Conservation (phyloP, 176 grass and related monocot genomes). For the Tillandsia fasciculata region DNA sequence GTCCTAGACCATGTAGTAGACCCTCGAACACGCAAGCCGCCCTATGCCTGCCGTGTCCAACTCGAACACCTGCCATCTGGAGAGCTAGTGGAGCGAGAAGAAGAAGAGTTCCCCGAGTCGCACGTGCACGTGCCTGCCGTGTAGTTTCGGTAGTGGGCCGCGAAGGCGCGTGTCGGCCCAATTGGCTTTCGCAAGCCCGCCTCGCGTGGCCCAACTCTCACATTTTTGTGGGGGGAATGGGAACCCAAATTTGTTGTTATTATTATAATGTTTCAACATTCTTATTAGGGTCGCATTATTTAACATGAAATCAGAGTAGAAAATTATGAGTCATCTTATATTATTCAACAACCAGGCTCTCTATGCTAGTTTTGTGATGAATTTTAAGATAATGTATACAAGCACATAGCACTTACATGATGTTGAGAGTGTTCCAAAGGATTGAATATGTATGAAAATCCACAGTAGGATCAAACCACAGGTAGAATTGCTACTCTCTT, state of each 20-base stretch:
- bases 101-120: slow-evolving; percentile 1
- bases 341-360: no score
- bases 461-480: slow-evolving; percentile 42
- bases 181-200: slow-evolving; percentile 36
- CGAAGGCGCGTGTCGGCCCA: slow-evolving; percentile 33
- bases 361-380: neutral
- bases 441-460: slow-evolving; percentile 56
- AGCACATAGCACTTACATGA: slow-evolving; percentile 21
- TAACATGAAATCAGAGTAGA: no score
- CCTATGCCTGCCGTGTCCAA: slow-evolving; percentile 9
- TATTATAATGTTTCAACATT: no score
- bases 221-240: slow-evolving; percentile 37
- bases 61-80: slow-evolving; percentile 19
- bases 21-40: slow-evolving; percentile 19
- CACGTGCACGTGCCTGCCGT: slow-evolving; percentile 17
- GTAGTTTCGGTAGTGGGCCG: slow-evolving; percentile 28
- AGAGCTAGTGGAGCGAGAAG: neutral
- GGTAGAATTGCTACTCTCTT: neutral
- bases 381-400: neutral
- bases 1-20: slow-evolving; percentile 36
- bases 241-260: neutral
- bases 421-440: slow-evolving; percentile 40
- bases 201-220: slow-evolving; percentile 36
- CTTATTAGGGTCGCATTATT: no score
- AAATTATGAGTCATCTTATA: no score